These are phyloP conservation scores for Calcarisporium arbuscula DNA, from an alignment of 2,329 filamentous ascomycete species.

Conservation along the genomic window DNA sequence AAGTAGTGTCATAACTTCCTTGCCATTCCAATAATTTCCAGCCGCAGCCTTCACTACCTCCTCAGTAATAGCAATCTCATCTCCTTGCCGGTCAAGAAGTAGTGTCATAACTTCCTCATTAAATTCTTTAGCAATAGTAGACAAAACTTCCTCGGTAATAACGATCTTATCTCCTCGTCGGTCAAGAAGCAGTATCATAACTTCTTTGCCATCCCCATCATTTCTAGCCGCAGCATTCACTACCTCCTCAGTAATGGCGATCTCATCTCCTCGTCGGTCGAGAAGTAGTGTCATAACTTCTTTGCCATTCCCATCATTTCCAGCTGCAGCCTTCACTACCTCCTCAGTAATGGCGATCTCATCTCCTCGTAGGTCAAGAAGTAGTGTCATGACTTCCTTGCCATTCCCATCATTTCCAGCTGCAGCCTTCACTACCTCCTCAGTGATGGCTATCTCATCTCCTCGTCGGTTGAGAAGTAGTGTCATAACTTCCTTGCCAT, in stretches of 20 bases:
- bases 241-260: slow-evolving; percentile 7
- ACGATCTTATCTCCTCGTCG: slow-evolving; percentile 2
- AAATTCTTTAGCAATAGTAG: slow-evolving; percentile 5
- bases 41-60: slow-evolving; percentile 9
- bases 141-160: slow-evolving; percentile 7
- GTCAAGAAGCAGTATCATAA: slow-evolving; percentile 6
- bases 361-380: slow-evolving; percentile 6
- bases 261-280: slow-evolving; percentile 5
- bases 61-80: slow-evolving; percentile 10
- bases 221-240: slow-evolving; percentile 8
- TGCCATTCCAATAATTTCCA: slow-evolving; percentile 3
- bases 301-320: slow-evolving; percentile 4
- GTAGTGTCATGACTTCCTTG: slow-evolving; percentile 5
- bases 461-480: slow-evolving; percentile 5
- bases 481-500: slow-evolving; percentile 3
- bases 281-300: slow-evolving; percentile 8
- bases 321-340: slow-evolving; percentile 3
- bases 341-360: slow-evolving; percentile 8
- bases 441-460: slow-evolving; percentile 7
- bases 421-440: slow-evolving; percentile 5
- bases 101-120: slow-evolving; percentile 6
- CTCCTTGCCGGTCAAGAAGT: slow-evolving; percentile 8
- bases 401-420: slow-evolving; percentile 2
- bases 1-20: slow-evolving; percentile 6
- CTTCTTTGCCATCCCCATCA: slow-evolving; percentile 2